phyloP scores from a whole-genome alignment of 176 grass and related monocot species.

The Bromus sterilis region DNA sequence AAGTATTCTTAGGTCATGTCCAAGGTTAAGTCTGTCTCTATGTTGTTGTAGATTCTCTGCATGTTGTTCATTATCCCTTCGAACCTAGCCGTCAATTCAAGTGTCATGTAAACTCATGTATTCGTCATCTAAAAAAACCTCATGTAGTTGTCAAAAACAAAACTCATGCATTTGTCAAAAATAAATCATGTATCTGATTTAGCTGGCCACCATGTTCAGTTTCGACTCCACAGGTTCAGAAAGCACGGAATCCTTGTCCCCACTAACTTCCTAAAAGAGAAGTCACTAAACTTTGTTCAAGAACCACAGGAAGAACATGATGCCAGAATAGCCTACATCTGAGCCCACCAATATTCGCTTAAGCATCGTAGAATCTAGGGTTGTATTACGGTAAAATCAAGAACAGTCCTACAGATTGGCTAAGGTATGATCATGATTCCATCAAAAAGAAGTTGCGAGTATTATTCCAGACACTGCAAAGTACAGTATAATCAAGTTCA shows the following conservation, averaged over 20 bases:
- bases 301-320: slow-evolving; percentile 26
- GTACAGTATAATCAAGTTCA: neutral
- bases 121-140: too few species aligned
- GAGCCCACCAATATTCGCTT: slow-evolving; percentile 23
- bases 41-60: slow-evolving; percentile 2
- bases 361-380: slow-evolving; percentile 1
- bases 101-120: slow-evolving; percentile 15
- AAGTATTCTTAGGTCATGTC: slow-evolving; percentile 26
- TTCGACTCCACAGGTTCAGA: neutral
- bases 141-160: too few species aligned
- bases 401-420: slow-evolving; percentile 6
- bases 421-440: slow-evolving; percentile 4
- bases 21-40: neutral
- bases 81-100: slow-evolving; percentile 12
- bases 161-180: too few species aligned
- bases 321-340: slow-evolving; percentile 18
- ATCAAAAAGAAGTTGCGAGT: neutral
- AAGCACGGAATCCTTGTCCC: neutral
- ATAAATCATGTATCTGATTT: too few species aligned
- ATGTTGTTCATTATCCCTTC: slow-evolving; percentile 6
- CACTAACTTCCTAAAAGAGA: slow-evolving; percentile 12
- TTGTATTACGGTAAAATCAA: neutral
- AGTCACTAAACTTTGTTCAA: slow-evolving; percentile 7
- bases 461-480: neutral
- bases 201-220: neutral